A percentile compares a stretch with the other conserved stretches of the same genome.
phyloP scores from a whole-genome alignment of 2,329 filamentous ascomycete genomes.

The Hypocreales sp. region DNA sequence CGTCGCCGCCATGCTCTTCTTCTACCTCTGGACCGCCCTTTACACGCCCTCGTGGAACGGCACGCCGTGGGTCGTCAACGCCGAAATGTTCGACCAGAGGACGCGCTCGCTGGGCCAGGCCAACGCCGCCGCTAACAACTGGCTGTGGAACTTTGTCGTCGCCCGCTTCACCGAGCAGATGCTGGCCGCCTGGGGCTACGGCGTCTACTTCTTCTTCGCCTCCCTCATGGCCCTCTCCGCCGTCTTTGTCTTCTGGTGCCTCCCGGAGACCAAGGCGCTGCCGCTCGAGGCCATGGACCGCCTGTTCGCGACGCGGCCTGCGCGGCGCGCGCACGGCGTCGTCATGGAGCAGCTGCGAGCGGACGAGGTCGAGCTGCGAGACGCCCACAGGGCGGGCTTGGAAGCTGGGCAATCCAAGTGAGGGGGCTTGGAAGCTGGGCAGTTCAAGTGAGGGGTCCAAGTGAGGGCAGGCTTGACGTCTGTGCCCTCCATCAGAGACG shows the following conservation, averaged over 20 bases:
- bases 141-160: constrained; percentile 59
- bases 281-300: constrained; percentile 50
- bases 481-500: too few relatives aligned
- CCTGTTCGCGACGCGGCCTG: constrained; percentile 36
- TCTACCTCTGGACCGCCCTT: constrained; percentile 23
- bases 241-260: constrained; percentile 44
- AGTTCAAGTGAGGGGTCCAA: too few relatives aligned
- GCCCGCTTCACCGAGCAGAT: constrained; percentile 52
- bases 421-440: too few relatives aligned
- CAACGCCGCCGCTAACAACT: constrained; percentile 55
- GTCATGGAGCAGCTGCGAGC: constrained; percentile 31
- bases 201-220: constrained; percentile 56
- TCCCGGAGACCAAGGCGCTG: constrained; percentile 52
- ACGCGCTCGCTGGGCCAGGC: constrained; percentile 50
- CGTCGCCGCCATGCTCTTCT: background rate
- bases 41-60: constrained; percentile 63
- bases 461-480: too few relatives aligned
- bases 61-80: constrained; percentile 61
- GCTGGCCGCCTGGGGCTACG: constrained; percentile 42
- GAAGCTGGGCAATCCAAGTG: too few relatives aligned
- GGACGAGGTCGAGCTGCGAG: too few relatives aligned
- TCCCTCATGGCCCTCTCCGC: constrained; percentile 41
- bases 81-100: constrained; percentile 61
- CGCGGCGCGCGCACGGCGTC: constrained; percentile 24
- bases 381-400: too few relatives aligned